Evolutionary conservation across 2,329 filamentous ascomycete species (phyloP).

Genomic region (Colletotrichum nymphaeae): DNA sequence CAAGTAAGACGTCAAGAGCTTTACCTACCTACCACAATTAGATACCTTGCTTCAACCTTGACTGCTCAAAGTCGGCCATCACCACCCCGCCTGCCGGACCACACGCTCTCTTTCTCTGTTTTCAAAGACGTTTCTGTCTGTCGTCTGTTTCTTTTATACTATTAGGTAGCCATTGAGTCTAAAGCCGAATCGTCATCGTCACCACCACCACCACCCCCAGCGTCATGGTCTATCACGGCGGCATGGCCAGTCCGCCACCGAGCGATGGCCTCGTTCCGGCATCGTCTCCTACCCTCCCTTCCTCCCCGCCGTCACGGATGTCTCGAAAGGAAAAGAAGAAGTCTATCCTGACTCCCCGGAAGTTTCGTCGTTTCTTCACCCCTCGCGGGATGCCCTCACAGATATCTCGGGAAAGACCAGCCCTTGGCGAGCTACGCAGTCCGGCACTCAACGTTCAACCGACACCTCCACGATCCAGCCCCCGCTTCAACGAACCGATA

Average conservation of each 20-base stretch:
- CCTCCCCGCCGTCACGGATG: conserved; percentile 39
- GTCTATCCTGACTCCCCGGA: conserved; percentile 65
- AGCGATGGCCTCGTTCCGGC: conserved; percentile 36
- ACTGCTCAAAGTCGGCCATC: conserved; percentile 9
- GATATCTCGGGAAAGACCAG: conserved; percentile 51
- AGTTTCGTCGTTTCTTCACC: conserved; percentile 65
- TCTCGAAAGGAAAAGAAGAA: conserved; percentile 58
- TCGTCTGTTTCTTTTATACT: conserved; percentile 9
- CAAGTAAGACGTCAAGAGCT: conserved; percentile 25
- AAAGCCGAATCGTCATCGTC: neutral
- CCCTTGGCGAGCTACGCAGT: conserved; percentile 54
- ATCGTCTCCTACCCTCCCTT: conserved; percentile 38
- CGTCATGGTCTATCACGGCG: conserved; percentile 31
- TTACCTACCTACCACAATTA: conserved; percentile 3
- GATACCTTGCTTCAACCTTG: neutral
- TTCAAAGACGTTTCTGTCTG: neutral
- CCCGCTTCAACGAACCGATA: neutral
- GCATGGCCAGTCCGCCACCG: conserved; percentile 37
- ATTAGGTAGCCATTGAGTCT: neutral
- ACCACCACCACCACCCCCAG: neutral
- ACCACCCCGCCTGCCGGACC: neutral
- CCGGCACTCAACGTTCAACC: conserved; percentile 48
- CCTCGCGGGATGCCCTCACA: conserved; percentile 55
- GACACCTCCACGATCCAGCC: conserved; percentile 29
- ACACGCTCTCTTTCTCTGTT: neutral